Conservation (phyloP, 805 yeast genomes). For the Barnettozyma siamensis region DNA sequence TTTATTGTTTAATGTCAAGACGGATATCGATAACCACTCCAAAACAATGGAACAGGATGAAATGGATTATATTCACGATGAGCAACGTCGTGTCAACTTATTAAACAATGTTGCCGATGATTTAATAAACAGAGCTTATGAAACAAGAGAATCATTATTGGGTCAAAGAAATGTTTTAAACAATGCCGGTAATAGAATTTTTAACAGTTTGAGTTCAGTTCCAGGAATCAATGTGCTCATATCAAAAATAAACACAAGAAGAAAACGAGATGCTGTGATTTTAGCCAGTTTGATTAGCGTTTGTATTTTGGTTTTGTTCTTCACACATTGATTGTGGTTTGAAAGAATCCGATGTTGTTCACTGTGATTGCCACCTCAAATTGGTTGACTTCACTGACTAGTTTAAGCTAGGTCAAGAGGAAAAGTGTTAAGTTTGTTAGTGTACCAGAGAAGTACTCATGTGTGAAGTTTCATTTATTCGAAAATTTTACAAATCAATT, state of each 20-base stretch:
- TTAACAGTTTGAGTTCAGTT: slow-evolving; percentile 55
- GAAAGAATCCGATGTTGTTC: too few species aligned
- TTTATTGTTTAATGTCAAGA: slow-evolving; percentile 66
- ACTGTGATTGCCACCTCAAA: too few species aligned
- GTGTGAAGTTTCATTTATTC: too few species aligned
- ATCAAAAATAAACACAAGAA: slow-evolving; percentile 77
- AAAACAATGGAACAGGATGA: slow-evolving; percentile 37
- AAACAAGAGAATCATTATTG: slow-evolving; percentile 78
- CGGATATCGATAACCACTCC: slow-evolving; percentile 71
- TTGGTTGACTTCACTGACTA: too few species aligned
- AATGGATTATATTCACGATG: slow-evolving; percentile 74
- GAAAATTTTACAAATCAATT: too few species aligned
- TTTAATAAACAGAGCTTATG: slow-evolving; percentile 77
- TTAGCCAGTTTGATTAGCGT: slow-evolving; percentile 65
- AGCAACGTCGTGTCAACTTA: slow-evolving; percentile 63
- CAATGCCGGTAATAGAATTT: slow-evolving; percentile 58
- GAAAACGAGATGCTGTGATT: slow-evolving; percentile 83
- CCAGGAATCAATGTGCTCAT: slow-evolving; percentile 82
- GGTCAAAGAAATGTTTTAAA: slow-evolving; percentile 63
- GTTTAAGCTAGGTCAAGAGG: too few species aligned
- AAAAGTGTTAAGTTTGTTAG: too few species aligned
- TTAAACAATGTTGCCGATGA: slow-evolving; percentile 75
- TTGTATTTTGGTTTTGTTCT: slow-evolving; percentile 67
- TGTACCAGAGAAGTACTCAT: too few species aligned
- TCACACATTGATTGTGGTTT: slow-evolving; percentile 31